These are phyloP conservation scores for Lachnellula arida DNA, from an alignment of 2,329 filamentous ascomycete genomes.

Conservation along the genomic window DNA sequence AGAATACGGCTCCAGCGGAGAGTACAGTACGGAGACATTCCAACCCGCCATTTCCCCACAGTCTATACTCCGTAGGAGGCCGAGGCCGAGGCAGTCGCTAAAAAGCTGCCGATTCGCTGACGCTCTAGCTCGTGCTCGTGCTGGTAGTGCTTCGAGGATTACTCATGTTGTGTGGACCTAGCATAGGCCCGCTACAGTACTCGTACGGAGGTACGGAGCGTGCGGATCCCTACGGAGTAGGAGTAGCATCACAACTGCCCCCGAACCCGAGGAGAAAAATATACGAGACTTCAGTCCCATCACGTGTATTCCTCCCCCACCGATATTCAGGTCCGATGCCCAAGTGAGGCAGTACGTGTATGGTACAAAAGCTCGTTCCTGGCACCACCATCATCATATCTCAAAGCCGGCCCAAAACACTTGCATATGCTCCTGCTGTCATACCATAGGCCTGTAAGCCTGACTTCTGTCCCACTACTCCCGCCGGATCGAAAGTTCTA, in stretches of 20 bases:
- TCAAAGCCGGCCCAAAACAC: conserved; percentile 1
- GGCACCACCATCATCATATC: neutral
- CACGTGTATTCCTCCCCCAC: neutral
- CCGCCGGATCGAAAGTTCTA: neutral
- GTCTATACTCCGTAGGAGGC: too few relatives aligned
- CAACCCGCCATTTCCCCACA: neutral
- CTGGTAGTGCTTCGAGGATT: too few relatives aligned
- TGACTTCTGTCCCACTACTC: neutral
- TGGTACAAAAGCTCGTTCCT: neutral
- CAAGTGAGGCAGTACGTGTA: neutral
- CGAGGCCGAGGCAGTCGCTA: too few relatives aligned
- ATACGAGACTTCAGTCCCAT: neutral
- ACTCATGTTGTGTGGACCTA: too few relatives aligned
- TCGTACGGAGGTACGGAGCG: too few relatives aligned
- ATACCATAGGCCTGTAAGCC: conserved; percentile 5
- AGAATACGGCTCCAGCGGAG: too few relatives aligned
- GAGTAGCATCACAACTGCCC: too few relatives aligned
- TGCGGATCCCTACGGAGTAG: too few relatives aligned
- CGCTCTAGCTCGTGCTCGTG: too few relatives aligned
- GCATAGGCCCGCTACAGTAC: too few relatives aligned
- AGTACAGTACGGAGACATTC: neutral
- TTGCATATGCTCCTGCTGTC: conserved; percentile 11
- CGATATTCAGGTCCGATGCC: conserved; percentile 1
- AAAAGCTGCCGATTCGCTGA: too few relatives aligned
- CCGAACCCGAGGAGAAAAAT: too few relatives aligned